phyloP scores from a whole-genome alignment of 2,329 filamentous ascomycete species.

The Didymosphaeria variabile region DNA sequence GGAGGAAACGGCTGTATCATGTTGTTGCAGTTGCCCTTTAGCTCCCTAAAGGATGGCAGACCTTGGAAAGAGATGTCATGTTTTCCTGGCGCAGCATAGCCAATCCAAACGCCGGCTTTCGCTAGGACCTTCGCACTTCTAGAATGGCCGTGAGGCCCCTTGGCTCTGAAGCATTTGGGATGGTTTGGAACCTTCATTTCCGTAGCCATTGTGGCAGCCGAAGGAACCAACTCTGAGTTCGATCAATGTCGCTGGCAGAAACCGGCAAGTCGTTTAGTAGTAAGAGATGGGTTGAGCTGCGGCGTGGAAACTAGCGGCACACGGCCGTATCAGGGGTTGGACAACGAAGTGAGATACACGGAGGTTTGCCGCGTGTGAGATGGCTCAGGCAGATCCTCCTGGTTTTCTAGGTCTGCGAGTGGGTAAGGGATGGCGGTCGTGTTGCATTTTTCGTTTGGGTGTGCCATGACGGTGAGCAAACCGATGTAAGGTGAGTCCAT shows the following conservation, averaged over 20 bases:
- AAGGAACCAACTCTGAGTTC: neutral
- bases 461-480: neutral
- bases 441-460: neutral
- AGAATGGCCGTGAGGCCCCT: slow-evolving; percentile 22
- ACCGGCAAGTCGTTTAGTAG: neutral
- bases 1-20: slow-evolving; percentile 22
- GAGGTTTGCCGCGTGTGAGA: too few species aligned
- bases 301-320: neutral
- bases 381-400: neutral
- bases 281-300: neutral
- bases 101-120: slow-evolving; percentile 32
- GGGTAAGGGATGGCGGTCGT: neutral
- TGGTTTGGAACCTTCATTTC: neutral
- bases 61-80: slow-evolving; percentile 22
- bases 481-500: neutral
- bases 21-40: slow-evolving; percentile 22
- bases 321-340: too few species aligned
- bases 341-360: too few species aligned
- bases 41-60: slow-evolving; percentile 23
- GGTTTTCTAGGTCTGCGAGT: neutral
- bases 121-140: slow-evolving; percentile 25
- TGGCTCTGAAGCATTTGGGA: slow-evolving; percentile 25
- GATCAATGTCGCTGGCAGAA: neutral
- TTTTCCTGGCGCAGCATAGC: slow-evolving; percentile 27
- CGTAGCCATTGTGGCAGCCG: neutral